phyloP scores from a whole-genome alignment of 768 basidiomycete species.

The Phlebiopsis flavidoalba region DNA sequence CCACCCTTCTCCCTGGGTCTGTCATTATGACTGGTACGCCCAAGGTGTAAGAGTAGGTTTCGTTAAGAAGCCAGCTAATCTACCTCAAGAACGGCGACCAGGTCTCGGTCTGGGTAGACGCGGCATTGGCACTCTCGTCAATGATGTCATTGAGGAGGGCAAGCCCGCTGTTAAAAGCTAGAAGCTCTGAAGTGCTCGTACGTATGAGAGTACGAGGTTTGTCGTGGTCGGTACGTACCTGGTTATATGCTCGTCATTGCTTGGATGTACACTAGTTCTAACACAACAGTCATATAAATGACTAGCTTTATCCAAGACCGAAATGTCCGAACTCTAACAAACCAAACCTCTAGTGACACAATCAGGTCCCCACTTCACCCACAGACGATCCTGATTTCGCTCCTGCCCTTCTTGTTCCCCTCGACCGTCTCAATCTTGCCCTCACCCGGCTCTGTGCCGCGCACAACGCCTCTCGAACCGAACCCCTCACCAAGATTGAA shows the following conservation, averaged over 20 bases:
- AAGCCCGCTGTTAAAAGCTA: slow-evolving; percentile 22
- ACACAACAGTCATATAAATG: too few species aligned
- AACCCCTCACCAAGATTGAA: slow-evolving; percentile 13
- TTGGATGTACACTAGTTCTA: too few species aligned
- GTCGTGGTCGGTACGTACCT: too few species aligned
- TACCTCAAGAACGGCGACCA: slow-evolving; percentile 73
- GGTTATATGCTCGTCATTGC: too few species aligned
- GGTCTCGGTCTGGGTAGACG: slow-evolving; percentile 61
- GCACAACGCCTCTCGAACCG: slow-evolving; percentile 11
- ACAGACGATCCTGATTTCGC: slow-evolving; percentile 6
- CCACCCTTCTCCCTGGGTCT: slow-evolving; percentile 76
- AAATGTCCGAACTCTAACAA: neutral
- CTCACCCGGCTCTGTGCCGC: slow-evolving; percentile 6
- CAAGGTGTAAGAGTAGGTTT: slow-evolving; percentile 81
- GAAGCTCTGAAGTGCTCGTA: slow-evolving; percentile 28
- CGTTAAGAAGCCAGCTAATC: slow-evolving; percentile 60
- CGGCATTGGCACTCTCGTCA: slow-evolving; percentile 78
- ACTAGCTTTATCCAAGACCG: too few species aligned
- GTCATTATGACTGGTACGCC: slow-evolving; percentile 83
- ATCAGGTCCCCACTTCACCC: slow-evolving; percentile 11
- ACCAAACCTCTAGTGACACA: slow-evolving; percentile 5
- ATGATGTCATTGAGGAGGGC: slow-evolving; percentile 70
- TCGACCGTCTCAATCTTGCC: slow-evolving; percentile 11
- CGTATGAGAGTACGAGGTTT: neutral
- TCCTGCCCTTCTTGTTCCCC: neutral